Evolutionary conservation across 495 filamentous ascomycete genomes (phyloP).

Genomic region (Penicillium manginii): DNA sequence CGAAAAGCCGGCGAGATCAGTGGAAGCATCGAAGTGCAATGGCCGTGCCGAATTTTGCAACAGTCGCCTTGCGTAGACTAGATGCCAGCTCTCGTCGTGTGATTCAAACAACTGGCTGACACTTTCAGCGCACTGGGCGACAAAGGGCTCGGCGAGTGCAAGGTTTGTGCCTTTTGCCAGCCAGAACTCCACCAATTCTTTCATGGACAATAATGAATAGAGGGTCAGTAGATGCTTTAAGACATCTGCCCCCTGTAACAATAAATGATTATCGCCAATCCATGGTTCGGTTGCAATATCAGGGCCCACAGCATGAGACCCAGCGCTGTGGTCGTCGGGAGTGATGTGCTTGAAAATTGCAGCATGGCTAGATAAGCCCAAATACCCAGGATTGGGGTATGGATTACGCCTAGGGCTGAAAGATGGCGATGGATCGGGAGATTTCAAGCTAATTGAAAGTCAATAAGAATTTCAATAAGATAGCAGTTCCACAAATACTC

Average conservation of each 20-base stretch:
- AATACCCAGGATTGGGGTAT: conserved; percentile 49
- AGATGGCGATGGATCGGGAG: conserved; percentile 28
- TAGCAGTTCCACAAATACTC: neutral
- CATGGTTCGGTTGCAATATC: conserved; percentile 16
- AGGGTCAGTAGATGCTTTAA: conserved; percentile 28
- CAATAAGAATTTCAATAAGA: neutral
- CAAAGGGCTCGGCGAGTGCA: conserved; percentile 38
- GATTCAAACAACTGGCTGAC: conserved; percentile 31
- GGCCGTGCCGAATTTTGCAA: conserved; percentile 39
- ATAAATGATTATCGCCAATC: conserved; percentile 28
- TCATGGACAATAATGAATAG: conserved; percentile 32
- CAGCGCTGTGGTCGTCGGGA: conserved; percentile 20
- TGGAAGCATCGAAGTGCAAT: conserved; percentile 25
- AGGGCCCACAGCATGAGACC: conserved; percentile 10
- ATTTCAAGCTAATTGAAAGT: conserved; percentile 13
- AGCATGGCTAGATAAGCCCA: conserved; percentile 47
- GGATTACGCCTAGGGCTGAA: conserved; percentile 32
- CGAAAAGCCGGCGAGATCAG: conserved; percentile 32
- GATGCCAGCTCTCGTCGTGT: conserved; percentile 33
- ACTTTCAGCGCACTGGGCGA: conserved; percentile 31
- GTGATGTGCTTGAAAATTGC: conserved; percentile 47
- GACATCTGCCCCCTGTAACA: conserved; percentile 33
- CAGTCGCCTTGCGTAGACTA: conserved; percentile 35
- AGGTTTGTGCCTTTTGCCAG: conserved; percentile 40
- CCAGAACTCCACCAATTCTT: conserved; percentile 37